These are phyloP conservation scores for Corniculantispora saksenae DNA, from an alignment of 2,329 filamentous ascomycete species.

Conservation along the genomic window DNA sequence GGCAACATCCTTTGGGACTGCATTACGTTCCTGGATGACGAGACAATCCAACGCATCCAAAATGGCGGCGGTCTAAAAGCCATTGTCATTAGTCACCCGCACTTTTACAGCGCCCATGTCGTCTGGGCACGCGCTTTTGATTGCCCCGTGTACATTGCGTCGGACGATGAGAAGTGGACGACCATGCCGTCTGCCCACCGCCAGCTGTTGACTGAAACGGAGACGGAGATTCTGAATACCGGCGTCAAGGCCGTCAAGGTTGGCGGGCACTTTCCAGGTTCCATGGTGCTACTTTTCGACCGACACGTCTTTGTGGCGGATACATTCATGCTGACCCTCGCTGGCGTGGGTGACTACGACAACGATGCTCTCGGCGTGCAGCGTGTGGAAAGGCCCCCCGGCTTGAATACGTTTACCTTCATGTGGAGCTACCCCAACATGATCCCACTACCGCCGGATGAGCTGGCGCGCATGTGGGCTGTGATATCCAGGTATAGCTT, in stretches of 20 bases:
- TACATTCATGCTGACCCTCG: slow-evolving; percentile 71
- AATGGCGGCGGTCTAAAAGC: slow-evolving; percentile 65
- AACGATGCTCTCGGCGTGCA: neutral
- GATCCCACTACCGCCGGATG: slow-evolving; percentile 68
- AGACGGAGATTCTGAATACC: slow-evolving; percentile 43
- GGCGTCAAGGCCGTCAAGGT: slow-evolving; percentile 66
- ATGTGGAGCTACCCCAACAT: slow-evolving; percentile 77
- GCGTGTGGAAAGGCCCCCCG: slow-evolving; percentile 37
- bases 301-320: slow-evolving; percentile 70
- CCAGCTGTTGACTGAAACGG: slow-evolving; percentile 47
- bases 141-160: slow-evolving; percentile 69
- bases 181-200: slow-evolving; percentile 44
- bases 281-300: slow-evolving; percentile 64
- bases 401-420: slow-evolving; percentile 62
- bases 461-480: slow-evolving; percentile 70
- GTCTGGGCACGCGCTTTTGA: slow-evolving; percentile 70
- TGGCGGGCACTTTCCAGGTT: slow-evolving; percentile 79
- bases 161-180: slow-evolving; percentile 67
- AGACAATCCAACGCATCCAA: slow-evolving; percentile 60
- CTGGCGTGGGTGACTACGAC: slow-evolving; percentile 49
- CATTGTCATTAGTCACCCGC: slow-evolving; percentile 77
- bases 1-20: slow-evolving; percentile 84
- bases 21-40: slow-evolving; percentile 66
- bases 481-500: slow-evolving; percentile 64
- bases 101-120: slow-evolving; percentile 77